Evolutionary conservation across 495 filamentous ascomycete species (phyloP).

Genomic region (Cladorrhinum samala): DNA sequence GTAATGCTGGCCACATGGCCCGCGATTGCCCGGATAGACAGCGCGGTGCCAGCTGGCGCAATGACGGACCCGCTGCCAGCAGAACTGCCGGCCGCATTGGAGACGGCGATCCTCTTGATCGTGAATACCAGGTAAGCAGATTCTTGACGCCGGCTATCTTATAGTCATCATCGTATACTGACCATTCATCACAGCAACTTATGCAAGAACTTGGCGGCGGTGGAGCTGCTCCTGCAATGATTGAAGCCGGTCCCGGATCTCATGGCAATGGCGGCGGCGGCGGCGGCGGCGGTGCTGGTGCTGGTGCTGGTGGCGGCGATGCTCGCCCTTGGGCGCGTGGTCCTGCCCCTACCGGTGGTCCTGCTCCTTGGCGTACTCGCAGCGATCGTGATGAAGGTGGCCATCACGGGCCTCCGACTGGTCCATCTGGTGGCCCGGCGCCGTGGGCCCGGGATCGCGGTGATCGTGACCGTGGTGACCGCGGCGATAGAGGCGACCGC

Average conservation of each 20-base stretch:
- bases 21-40: slow-evolving; percentile 78
- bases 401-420: slow-evolving; percentile 27
- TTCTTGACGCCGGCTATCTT: neutral
- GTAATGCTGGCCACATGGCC: slow-evolving; percentile 44
- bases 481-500: slow-evolving; percentile 38
- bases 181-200: slow-evolving; percentile 61
- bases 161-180: neutral
- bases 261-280: slow-evolving; percentile 38
- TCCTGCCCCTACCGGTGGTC: slow-evolving; percentile 60
- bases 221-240: slow-evolving; percentile 65
- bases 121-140: slow-evolving; percentile 83
- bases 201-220: slow-evolving; percentile 87
- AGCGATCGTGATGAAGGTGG: slow-evolving; percentile 32
- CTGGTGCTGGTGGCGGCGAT: slow-evolving; percentile 35
- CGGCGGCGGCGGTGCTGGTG: slow-evolving; percentile 25
- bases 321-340: slow-evolving; percentile 89
- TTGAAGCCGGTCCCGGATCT: slow-evolving; percentile 76
- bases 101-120: slow-evolving; percentile 80
- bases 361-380: slow-evolving; percentile 67
- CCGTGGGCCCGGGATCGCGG: slow-evolving; percentile 55
- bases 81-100: slow-evolving; percentile 57
- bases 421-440: slow-evolving; percentile 33
- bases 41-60: slow-evolving; percentile 86
- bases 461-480: slow-evolving; percentile 32
- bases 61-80: slow-evolving; percentile 49